Base-by-base conservation (phyloP, 208 protist genomes). In the Crithidia expoeki region DNA sequence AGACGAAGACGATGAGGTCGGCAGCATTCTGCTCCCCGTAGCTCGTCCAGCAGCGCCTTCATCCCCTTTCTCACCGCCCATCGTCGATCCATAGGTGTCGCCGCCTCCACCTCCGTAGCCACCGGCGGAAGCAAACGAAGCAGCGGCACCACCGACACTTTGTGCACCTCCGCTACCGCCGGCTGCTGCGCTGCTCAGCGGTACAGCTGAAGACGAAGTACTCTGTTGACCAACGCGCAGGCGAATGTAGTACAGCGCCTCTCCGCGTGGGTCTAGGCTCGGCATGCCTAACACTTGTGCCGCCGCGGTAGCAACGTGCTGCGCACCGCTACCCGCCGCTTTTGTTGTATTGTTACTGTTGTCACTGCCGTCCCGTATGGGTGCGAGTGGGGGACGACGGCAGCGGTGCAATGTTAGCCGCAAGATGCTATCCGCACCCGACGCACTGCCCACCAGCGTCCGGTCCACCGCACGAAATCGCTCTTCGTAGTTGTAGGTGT, bases 401-500 rank as follows among this genome's bases (percentile, higher is more conserved):
- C 86, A 89, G 64, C 74, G 69, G 40, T 86, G 84, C 40, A 92
- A 47, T 30, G 74, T 87, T 17, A 89, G 30, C 11, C 81, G 83
- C 56, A 89, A 33, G 21, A 82, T 62, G 33, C 50, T 67, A 47
- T 92, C 81, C 9, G 33, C 25, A 2, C 70, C 56, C 7, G 52
- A 30, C 2, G 47, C 32, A 14, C 79, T 69, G 17, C 77, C 76
- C 55, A 75, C 44, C 42, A 93, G 57, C 17, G 67, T 75, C 23
- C 82, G 74, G 46, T 93, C 87, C 36, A 93, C 76, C 10, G 80
- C 80, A 19, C 80, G 81, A 52, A 93, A 90, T 16, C 87, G 73
- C 14, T 79, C 81, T 60, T 93, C 81, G 58, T 93, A 90, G 70
- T 88, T 83, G 59, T 84, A 80, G n/a, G 80, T 73, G 62, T 76